A percentile compares a stretch with the other conserved stretches of the same genome.
phyloP scores from a whole-genome alignment of 768 basidiomycete genomes.

The Clavaria fumosa region DNA sequence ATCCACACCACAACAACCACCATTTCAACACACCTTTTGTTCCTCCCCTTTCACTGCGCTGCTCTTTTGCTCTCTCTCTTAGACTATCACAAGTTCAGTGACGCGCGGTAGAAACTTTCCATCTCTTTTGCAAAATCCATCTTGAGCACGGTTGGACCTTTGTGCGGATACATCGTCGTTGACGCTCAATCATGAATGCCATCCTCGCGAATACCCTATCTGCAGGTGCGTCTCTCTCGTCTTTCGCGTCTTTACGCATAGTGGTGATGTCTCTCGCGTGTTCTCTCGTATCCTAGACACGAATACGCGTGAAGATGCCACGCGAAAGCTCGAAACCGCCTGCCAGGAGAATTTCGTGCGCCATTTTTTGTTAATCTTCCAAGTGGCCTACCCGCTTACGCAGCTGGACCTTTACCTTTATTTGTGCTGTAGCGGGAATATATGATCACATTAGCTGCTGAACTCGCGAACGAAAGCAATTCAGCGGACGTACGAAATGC shows the following conservation, averaged over 20 bases:
- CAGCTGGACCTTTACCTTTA: constrained; percentile 10
- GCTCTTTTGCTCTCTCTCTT: too few relatives aligned
- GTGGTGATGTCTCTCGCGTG: constrained; percentile 12
- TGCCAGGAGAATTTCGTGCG: constrained; percentile 82
- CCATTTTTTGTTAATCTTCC: constrained; percentile 10
- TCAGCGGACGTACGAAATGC: constrained; percentile 74
- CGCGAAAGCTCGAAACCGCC: constrained; percentile 76
- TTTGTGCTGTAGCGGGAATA: constrained; percentile 60
- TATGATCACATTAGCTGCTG: constrained; percentile 77
- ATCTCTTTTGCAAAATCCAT: too few relatives aligned
- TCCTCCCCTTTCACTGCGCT: too few relatives aligned
- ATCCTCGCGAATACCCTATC: constrained; percentile 90
- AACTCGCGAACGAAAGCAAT: constrained; percentile 63
- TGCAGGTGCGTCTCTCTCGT: constrained; percentile 44
- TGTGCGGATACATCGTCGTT: too few relatives aligned
- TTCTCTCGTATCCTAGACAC: constrained; percentile 41
- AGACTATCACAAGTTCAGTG: too few relatives aligned
- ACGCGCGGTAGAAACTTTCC: too few relatives aligned
- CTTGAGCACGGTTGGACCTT: too few relatives aligned
- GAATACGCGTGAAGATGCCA: constrained; percentile 81
- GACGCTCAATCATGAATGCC: constrained; percentile 71
- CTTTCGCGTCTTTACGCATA: constrained; percentile 18
- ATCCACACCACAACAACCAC: too few relatives aligned
- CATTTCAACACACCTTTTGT: too few relatives aligned
- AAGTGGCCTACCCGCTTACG: constrained; percentile 5